Base-by-base conservation (phyloP, 139 green algal species). In the Coccomyxa sp. region DNA sequence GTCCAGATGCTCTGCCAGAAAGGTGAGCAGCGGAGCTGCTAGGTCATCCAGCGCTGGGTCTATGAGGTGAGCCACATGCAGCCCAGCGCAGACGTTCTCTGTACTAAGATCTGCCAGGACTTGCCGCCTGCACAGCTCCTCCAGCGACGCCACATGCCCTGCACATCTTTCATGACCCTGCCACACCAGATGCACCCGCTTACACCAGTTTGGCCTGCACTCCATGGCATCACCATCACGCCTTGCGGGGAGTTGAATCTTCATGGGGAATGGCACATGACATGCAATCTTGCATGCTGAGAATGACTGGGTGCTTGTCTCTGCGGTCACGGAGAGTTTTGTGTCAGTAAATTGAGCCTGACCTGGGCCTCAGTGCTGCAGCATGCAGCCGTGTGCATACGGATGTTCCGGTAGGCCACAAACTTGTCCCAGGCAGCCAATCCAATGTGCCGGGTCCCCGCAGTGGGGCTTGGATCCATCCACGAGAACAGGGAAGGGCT, bases 391-490 rank as follows among this genome's bases (percentile, higher is more conserved):
- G 38, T 51, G 7, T 51, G 38, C 38, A 51, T 51, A 51, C 38
- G 75, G 28, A 96, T 89, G 85, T 91, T 89, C 14, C 92, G 89
- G 86, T 96, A 98, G 51, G 79, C 90, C 16, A 96, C 87, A 85
- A 96, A 92, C 60, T 90, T 89, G 89, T 98, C 95, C 95, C 95
- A 98, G n/a, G 93, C 90, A 83, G 88, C 93, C 21, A 98, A 90
- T 3, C 95, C 95, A 0, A 95, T 82, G 60, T 93, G 86, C n/a
- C 80, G 81, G 58, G 91, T 82, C 76, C 68, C 66, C 16, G 57
- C 38, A 3, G 84, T 79, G 18, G 88, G 86, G 11, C 87, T 77
- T 13, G 88, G 81, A 85, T 96, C 94, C 31, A 77, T 82, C 92
- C 92, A 96, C 27, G 51, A 58, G 81, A 82, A 89, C 58, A 45